Conservation (phyloP, 306 rosid genomes). For the Pterocarpus santalinus region DNA sequence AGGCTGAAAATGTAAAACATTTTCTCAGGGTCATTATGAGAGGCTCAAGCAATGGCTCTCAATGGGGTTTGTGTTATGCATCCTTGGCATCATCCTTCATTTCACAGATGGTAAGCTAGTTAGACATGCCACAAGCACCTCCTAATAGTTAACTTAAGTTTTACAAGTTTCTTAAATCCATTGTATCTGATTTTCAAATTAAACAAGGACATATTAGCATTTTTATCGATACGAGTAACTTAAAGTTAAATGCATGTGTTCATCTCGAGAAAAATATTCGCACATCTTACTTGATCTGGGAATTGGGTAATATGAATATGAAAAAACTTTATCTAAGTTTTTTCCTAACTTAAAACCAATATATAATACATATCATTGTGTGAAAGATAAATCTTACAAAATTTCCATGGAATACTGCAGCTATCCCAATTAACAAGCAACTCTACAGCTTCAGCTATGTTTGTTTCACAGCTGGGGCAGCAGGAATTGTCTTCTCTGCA, state of each 20-base stretch:
- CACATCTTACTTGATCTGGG: neutral
- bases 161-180: neutral
- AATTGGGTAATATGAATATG: neutral
- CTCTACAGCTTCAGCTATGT: constrained; percentile 83
- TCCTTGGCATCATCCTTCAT: constrained; percentile 71
- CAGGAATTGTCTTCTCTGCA: constrained; percentile 73
- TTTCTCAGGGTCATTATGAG: constrained; percentile 63
- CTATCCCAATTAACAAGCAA: constrained; percentile 81
- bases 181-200: too few species aligned
- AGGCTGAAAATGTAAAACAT: constrained; percentile 11
- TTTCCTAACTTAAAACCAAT: neutral
- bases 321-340: neutral
- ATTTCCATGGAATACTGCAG: constrained; percentile 49
- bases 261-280: neutral
- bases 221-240: too few species aligned
- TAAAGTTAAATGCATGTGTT: too few species aligned
- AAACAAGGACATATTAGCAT: too few species aligned
- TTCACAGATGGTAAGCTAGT: constrained; percentile 63
- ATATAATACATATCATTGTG: neutral
- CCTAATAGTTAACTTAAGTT: neutral
- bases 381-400: neutral
- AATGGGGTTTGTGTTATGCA: constrained; percentile 61
- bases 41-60: constrained; percentile 81
- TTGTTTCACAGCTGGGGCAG: constrained; percentile 80
- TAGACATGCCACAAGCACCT: neutral